Base-by-base conservation (phyloP, 305 asterid genomes). In the Fraxinus albicans region DNA sequence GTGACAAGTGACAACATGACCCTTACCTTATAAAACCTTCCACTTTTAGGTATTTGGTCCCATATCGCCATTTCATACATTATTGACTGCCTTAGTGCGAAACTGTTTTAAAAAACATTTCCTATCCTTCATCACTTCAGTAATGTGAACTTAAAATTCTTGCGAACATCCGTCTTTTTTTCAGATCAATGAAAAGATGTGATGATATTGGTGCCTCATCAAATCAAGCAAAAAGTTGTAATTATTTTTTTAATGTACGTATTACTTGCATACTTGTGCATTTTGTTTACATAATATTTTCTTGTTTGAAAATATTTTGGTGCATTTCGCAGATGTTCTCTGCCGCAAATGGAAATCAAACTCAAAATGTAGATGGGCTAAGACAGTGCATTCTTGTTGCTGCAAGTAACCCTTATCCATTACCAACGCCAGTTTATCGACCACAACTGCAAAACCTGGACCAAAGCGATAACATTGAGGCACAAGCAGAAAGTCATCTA, bases 361-460 rank as follows among this genome's bases (percentile, higher is more conserved):
- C 84, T 79, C 98, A 89, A 87, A 94, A 88, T 86, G 81, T 82
- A 84, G 99, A 94, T 77, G 91, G 92, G 76, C 96, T 91, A 78
- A 93, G 90, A 80, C 99, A 97, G 85, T 97, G 98, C 86, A 88
- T 97, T 88, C 96, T 97, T 85, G 86, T 97, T 82, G 98, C 98
- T 87, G 98, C 95, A 35, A 94, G 99, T 90, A 97, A 94, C 81
- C 99, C 98, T 86, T 92, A 91, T 88, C 94, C 98, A 77, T 87
- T 93, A 81, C 97, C 98, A 6, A 94, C 96, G 79, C 95, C 97
- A 73, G 95, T 96, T 81, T 93, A 90, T 86, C 90, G 92, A 74
- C 95, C 95, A 29, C 93, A 87, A 85, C 60, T 89, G 76, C 94
- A 88, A 83, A 93, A 89, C 29, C 76, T 84, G 34, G 98, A 92